phyloP scores from a whole-genome alignment of 2,329 filamentous ascomycete genomes.

The Leptographium wingfieldii region DNA sequence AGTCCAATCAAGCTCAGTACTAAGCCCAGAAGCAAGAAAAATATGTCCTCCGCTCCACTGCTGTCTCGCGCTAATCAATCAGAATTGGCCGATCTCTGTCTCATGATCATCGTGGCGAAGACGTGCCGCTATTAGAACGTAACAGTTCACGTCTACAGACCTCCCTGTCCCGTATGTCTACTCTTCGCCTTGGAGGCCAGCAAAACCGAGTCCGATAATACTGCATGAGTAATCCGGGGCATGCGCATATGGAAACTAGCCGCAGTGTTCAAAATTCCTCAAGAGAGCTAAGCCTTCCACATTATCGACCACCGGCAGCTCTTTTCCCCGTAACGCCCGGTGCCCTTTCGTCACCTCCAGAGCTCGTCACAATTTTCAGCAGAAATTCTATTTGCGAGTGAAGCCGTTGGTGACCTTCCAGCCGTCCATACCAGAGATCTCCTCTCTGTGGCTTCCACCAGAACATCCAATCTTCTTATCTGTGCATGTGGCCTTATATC shows the following conservation, averaged over 20 bases:
- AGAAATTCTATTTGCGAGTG: constrained; percentile 24
- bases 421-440: constrained; percentile 13
- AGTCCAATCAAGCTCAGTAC: background rate
- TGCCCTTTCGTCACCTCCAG: constrained; percentile 27
- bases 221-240: too few relatives aligned
- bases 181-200: too few relatives aligned
- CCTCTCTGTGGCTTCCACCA: constrained; percentile 8
- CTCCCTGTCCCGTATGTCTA: too few relatives aligned
- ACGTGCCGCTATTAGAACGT: too few relatives aligned
- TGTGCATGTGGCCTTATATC: background rate
- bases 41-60: background rate
- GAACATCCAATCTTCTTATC: background rate
- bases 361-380: constrained; percentile 24
- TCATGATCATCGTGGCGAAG: background rate
- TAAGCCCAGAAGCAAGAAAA: background rate
- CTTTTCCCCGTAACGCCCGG: constrained; percentile 18
- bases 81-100: background rate
- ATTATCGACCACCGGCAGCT: constrained; percentile 8
- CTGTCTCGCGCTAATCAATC: background rate
- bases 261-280: too few relatives aligned
- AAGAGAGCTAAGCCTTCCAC: background rate
- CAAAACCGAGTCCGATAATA: too few relatives aligned
- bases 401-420: constrained; percentile 31
- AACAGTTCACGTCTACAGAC: too few relatives aligned
- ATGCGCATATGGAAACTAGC: too few relatives aligned